These are phyloP conservation scores for Styphnolobium japonicum DNA, from an alignment of 306 rosid genomes.

Conservation along the genomic window DNA sequence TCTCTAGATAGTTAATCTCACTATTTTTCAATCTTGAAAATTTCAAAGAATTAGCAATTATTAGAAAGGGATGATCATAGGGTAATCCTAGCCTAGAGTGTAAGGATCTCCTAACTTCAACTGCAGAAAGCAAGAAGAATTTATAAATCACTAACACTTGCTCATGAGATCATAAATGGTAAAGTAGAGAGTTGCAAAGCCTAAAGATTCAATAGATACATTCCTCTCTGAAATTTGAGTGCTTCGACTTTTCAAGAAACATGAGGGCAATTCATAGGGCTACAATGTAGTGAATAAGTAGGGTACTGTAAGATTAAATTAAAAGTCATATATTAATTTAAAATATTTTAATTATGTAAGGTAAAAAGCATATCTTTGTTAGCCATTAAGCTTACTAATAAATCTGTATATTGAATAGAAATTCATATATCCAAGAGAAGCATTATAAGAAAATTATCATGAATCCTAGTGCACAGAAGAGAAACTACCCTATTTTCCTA, in stretches of 20 bases:
- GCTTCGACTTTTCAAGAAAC: not conserved
- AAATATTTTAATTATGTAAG: too few relatives aligned
- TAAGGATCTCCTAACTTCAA: constrained; percentile 80
- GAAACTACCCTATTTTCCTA: too few relatives aligned
- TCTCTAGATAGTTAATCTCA: constrained; percentile 40
- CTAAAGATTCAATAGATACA: not conserved
- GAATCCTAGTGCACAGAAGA: too few relatives aligned
- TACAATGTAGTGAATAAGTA: not conserved
- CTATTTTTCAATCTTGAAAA: constrained; percentile 43
- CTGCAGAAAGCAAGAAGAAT: constrained; percentile 48
- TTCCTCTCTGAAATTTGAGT: constrained; percentile 2
- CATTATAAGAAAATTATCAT: too few relatives aligned
- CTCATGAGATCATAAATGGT: constrained; percentile 9
- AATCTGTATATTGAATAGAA: too few relatives aligned
- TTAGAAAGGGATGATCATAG: constrained; percentile 84
- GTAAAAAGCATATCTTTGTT: too few relatives aligned
- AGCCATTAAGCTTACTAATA: too few relatives aligned
- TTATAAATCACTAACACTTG: constrained; percentile 4
- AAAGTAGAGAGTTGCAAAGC: not conserved
- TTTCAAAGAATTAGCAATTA: constrained; percentile 80
- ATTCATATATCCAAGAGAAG: too few relatives aligned
- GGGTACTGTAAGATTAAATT: too few relatives aligned
- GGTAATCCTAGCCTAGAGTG: constrained; percentile 87
- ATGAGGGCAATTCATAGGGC: too few relatives aligned
- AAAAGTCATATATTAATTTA: too few relatives aligned